Evolutionary conservation across 345 rosid genomes (phyloP), one percentile per base, ranked within the genome.

Genomic region (Citrus maxima): DNA sequence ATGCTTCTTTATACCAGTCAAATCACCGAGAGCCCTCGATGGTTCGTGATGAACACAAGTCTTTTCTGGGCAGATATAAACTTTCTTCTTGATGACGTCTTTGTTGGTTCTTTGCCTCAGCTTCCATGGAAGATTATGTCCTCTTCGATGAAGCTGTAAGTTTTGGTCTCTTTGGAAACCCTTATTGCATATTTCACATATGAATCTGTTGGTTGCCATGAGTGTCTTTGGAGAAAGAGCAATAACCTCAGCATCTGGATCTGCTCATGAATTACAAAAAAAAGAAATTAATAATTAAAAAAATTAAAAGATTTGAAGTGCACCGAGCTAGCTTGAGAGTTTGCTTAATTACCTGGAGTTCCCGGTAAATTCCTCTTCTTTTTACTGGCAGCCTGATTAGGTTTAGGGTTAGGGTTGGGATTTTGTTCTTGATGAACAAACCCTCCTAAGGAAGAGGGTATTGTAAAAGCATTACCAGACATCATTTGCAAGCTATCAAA

Each of bases 91-190:
- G 9, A 89, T 83, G 9, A 89, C 85, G 46, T 92, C 97, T 76
- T 90, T 88, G 80, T 87, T 92, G 65, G 86, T 84, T 65, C 98
- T 87, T 82, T 95, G 97, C 85, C 72, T 88, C 21, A 95, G 90
- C 83, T 93, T 95, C 99, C 99, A 95, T 37, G 99, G 99, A 74
- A 95, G 93, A 76, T 95, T 95, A 80, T 95, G 99, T 27, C 99
- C 98, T 76, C 99, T 86, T 37, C 99, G 84, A 82, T 95, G 99
- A 67, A 95, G 97, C 84, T 95, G 99, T 69, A 95, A 82, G 86
- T 95, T 95, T 60, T 95, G 99, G 82, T 95, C 99, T 79, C 99
- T 91, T 82, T 92, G 99, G 81, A 95, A 95, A 7, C 99, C 99
- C 79, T 95, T 93, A 78, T 95, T 95, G 87, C 99, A 95, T 80